Evolutionary conservation across 331 rosid species (phyloP).

Genomic region (Acacia pycnantha): DNA sequence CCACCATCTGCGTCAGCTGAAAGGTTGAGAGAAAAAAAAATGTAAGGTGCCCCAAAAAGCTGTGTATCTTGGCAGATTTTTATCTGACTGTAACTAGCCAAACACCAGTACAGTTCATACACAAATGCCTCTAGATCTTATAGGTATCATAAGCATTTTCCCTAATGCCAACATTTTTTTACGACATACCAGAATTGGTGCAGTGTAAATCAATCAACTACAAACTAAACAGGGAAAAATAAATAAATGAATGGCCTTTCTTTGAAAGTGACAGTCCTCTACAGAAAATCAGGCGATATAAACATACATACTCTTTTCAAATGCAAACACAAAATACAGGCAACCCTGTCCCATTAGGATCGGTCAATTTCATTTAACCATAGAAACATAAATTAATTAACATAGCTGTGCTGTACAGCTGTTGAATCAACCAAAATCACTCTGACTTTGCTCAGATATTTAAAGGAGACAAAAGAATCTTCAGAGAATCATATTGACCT

Average conservation of each 20-base stretch:
- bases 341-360: neutral
- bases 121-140: neutral
- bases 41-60: neutral
- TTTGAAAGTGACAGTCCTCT: neutral
- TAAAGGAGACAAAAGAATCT: neutral
- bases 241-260: neutral
- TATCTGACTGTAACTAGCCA: neutral
- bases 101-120: neutral
- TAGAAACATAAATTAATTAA: neutral
- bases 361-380: neutral
- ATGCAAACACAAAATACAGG: neutral
- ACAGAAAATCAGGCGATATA: neutral
- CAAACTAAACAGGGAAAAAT: neutral
- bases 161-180: neutral
- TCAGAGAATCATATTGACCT: neutral
- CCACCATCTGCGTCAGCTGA: conserved; percentile 48
- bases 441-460: neutral
- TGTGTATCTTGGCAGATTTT: neutral
- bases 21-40: neutral
- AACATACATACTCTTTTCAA: neutral
- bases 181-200: neutral
- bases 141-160: neutral
- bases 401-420: neutral
- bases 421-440: neutral
- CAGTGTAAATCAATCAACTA: neutral